Conservation (phyloP, 2,329 filamentous ascomycete species). For the Periconia macrospinosa region DNA sequence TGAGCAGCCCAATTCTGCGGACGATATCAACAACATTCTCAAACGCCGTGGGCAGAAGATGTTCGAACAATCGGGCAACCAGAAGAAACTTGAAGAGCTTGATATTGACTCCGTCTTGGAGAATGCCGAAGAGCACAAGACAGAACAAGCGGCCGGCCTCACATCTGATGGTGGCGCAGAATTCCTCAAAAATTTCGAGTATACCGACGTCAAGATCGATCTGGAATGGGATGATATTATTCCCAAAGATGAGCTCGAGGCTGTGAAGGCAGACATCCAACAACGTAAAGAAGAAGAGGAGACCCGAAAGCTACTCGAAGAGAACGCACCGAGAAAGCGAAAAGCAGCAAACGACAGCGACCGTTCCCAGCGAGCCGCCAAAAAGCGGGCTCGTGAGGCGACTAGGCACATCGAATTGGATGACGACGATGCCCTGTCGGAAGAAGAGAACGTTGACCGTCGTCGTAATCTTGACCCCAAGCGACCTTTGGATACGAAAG, state of each 20-base stretch:
- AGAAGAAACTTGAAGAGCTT: slow-evolving; percentile 93
- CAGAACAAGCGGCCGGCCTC: slow-evolving; percentile 90
- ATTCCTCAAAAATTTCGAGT: slow-evolving; percentile 86
- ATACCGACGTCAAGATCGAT: slow-evolving; percentile 95
- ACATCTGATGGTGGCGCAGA: slow-evolving; percentile 96
- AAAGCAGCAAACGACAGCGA: slow-evolving; percentile 64
- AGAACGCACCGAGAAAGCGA: slow-evolving; percentile 78
- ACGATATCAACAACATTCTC: slow-evolving; percentile 93
- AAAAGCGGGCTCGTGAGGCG: slow-evolving; percentile 70
- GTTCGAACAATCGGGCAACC: slow-evolving; percentile 97
- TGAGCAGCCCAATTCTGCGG: slow-evolving; percentile 83
- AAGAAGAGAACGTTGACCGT: slow-evolving; percentile 16
- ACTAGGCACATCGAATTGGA: slow-evolving; percentile 65
- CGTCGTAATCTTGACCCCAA: slow-evolving; percentile 71
- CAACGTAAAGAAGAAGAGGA: slow-evolving; percentile 81
- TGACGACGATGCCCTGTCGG: slow-evolving; percentile 47
- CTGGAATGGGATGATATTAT: slow-evolving; percentile 99
- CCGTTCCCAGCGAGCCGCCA: slow-evolving; percentile 66
- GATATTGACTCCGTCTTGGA: slow-evolving; percentile 97
- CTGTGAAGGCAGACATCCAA: slow-evolving; percentile 87
- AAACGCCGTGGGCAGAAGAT: slow-evolving; percentile 99
- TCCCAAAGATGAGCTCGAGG: slow-evolving; percentile 86
- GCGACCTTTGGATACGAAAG: slow-evolving; percentile 88
- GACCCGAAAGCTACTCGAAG: slow-evolving; percentile 77
- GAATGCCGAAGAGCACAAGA: slow-evolving; percentile 96